Evolutionary conservation across 352 stramenopile species (phyloP), one percentile per base, ranked within the genome.

Genomic region (Pythium volutum): DNA sequence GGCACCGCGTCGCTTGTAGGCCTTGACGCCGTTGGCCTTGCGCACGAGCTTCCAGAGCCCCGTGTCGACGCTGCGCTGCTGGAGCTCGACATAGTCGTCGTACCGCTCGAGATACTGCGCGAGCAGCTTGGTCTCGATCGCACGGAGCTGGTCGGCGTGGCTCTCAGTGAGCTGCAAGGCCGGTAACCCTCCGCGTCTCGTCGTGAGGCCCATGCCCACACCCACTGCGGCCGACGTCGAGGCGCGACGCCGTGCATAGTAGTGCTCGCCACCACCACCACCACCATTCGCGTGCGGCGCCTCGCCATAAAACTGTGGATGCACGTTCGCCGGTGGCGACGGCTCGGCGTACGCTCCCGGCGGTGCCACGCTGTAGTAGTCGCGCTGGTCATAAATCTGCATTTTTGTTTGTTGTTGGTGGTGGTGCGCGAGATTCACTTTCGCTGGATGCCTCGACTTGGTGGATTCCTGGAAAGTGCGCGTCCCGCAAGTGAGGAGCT

Each of bases 31-130:
- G 41, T 74, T 64, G 18, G 65, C 67, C 48, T 87, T 76, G 0
- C 75, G 74, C 59, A 75, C 67, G 31, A 77, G 69, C 38, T 81
- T 79, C 81, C 76, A 88, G 8, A 48, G 43, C 5, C 43, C 47
- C 26, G 34, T 55, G 43, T 70, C 65, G 46, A 74, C 64, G 2
- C 55, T 50, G 41, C 43, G 53, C 36, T 69, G 55, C 33, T 63
- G 41, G 9, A 54, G 27, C 23, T 50, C 27, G 53, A 66, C 58
- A 25, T 66, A 75, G 11, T 69, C 59, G 42, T 88, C 78, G 62
- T 88, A 90, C 15, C 77, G 75, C 42, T 67, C 52, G 33, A 87
- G 46, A 55, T 90, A 86, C 34, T 71, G 54, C 33, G 75, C 66
- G 26, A 88, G 69, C 29, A 88, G 62, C 48, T 67, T 76, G 55